Base-by-base conservation (phyloP, 116 monocot species). In the Thalassia testudinum region DNA sequence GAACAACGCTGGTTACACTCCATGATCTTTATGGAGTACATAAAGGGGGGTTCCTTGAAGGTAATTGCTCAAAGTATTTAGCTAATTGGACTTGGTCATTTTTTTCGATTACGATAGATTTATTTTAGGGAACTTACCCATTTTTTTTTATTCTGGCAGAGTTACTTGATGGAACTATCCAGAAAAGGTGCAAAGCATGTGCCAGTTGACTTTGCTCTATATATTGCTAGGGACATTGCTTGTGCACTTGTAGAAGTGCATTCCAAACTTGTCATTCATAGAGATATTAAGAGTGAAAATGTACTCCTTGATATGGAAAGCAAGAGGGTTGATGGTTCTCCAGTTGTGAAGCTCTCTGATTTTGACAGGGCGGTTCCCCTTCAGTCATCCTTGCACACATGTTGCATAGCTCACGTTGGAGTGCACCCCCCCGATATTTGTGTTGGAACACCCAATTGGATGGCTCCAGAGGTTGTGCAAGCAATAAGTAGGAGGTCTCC, bases 241-340 rank as follows among this genome's bases (percentile, higher is more conserved):
- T 83, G 68, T 37, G 99, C 99, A 42, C 62, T 99, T 59, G 75
- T 72, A 26, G 82, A 90, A 42, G 70, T 99, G 66, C 99, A 99
- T 64, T 73, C 79, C 1, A 99, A 90, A 65, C 60, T 69, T 25
- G 86, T 99, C 49, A 99, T 99, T 55, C 99, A 99, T 55, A 64
- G 99, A 23, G 99, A 99, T 51, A 71, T 99, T 43, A 99, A 99
- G 64, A 99, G 99, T 69, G 99, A 99, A 47, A 99, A 99, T 26
- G 52, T 99, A 56, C 70, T 99, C 47, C 66, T 99, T 60, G 99
- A 90, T 66, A 64, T 90, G 43, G 82, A 78, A 37, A 68, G 63
- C 23, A 73, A 58, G 64, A 64, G 61, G 45, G 62, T 47, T 63
- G 81, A 82, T 63, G 75, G 90, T 15, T 61, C 60, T 34, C 86